These are phyloP conservation scores for Cylindrodendrum hubeiense DNA, from an alignment of 2,329 filamentous ascomycete species.

Conservation along the genomic window DNA sequence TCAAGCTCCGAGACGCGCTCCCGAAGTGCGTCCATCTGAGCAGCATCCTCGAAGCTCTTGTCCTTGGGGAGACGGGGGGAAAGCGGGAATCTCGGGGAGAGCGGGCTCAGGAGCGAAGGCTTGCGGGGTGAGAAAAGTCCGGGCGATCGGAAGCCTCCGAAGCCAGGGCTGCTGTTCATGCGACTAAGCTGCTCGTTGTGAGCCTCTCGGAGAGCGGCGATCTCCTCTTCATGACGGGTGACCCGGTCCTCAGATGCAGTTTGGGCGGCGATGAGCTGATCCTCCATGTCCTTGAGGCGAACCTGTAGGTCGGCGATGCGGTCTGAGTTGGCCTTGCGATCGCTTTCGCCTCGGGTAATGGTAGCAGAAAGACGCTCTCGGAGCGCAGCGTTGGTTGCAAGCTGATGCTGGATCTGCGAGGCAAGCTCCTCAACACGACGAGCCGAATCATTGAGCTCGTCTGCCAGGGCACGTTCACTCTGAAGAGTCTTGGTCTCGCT, in stretches of 20 bases:
- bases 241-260: slow-evolving; percentile 88
- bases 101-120: slow-evolving; percentile 51
- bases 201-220: slow-evolving; percentile 79
- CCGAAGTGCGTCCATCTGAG: slow-evolving; percentile 81
- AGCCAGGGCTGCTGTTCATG: slow-evolving; percentile 64
- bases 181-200: slow-evolving; percentile 83
- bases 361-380: slow-evolving; percentile 83
- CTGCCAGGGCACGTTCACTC: slow-evolving; percentile 74
- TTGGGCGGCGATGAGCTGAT: slow-evolving; percentile 85
- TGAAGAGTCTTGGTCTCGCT: slow-evolving; percentile 68
- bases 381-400: slow-evolving; percentile 81
- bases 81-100: slow-evolving; percentile 51
- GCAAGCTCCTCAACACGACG: slow-evolving; percentile 84
- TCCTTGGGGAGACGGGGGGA: slow-evolving; percentile 65
- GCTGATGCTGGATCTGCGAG: slow-evolving; percentile 81
- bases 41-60: slow-evolving; percentile 78
- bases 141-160: slow-evolving; percentile 50
- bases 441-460: slow-evolving; percentile 79
- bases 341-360: slow-evolving; percentile 84
- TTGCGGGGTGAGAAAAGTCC: slow-evolving; percentile 48
- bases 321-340: slow-evolving; percentile 82
- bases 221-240: slow-evolving; percentile 86
- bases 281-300: slow-evolving; percentile 84
- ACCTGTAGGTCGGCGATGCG: slow-evolving; percentile 88
- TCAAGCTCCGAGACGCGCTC: slow-evolving; percentile 87